Base-by-base conservation (phyloP, 306 rosid genomes). In the Acmispon strigosus region DNA sequence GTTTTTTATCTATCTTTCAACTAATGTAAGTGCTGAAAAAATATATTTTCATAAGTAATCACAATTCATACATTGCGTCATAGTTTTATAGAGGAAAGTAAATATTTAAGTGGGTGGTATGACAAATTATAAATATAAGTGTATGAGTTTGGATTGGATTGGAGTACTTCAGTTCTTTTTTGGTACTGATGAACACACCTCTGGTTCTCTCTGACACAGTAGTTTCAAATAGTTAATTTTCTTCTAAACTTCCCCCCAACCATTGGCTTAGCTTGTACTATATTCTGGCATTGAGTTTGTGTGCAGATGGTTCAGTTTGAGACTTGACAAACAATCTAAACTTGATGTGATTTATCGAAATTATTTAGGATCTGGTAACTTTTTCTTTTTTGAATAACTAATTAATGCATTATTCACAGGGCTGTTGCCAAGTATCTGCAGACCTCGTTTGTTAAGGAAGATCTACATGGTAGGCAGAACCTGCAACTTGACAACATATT, bases 401-500 rank as follows among this genome's bases (percentile, higher is more conserved):
- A 68, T 69, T 54, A 4, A 15, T 62, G 20, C 22, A 70, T 76
- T 79, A 56, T 65, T 55, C 17, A 7, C 64, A 78, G 99, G 87
- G 93, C 96, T 74, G 99, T 95, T 79, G 96, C 96, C 62, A 95
- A 90, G 78, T 95, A 95, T 83, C 96, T 95, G 59, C 99, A 95
- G 81, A 84, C 76, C 52, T 73, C 81, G 81, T 91, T 95, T 79
- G 93, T 87, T 41, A 89, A 92, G 81, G 97, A 91, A 76, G 73
- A 81, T 15, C 72, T 71, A 63, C 86, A 66, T 36, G 97, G 88
- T 60, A 85, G 83, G 79, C 86, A 79, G 75, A 78, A 78, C 77
- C 86, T 91, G 69, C 76, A 87, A 51, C 84, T 95, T 85, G 96
- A 91, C 77, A 82, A 73, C 47, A 70, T 95, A 62, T 80, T 95